Base-by-base conservation (phyloP, 352 stramenopile genomes). In the Globisporangium solare region DNA sequence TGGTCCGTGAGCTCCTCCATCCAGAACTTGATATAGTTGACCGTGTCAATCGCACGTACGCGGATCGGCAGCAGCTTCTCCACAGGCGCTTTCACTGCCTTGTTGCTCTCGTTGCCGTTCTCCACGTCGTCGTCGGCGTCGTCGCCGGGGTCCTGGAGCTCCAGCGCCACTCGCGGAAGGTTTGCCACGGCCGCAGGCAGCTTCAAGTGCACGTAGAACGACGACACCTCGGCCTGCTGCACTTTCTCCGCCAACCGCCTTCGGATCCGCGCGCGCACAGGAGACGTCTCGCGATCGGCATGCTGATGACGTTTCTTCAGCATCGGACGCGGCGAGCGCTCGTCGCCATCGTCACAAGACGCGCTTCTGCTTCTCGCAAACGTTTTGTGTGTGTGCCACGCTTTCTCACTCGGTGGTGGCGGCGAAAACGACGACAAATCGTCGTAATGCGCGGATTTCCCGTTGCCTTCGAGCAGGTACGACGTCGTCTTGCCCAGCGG, bases 21-120 rank as follows among this genome's bases (percentile, higher is more conserved):
- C 73, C 76, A 89, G 51, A 87, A 74, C 51, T 92, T 92, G 47
- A 92, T 88, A 53, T 86, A 89, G 66, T 89, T 92, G 37, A 92
- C 67, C 2, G 79, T 89, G 49, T 90, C 67, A 17, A 77, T 68
- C 13, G 82, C 71, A 24, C 76, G 73, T 1, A 92, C 79, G 22
- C 73, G 73, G 24, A 92, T 79, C 54, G 79, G 76, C 49, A 92
- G 57, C 11, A 88, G 47, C 35, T 47, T 64, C 12, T 48, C 61
- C 13, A 22, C 18, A 6, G 11, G 40, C 58, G 54, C 64, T 8
- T 68, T 58, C 13, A 21, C 48, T 13, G 27, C 27, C 27, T 35
- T 35, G 27, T 35, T 35, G 27, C 10, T 35, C 27, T 35, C 27
- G 5, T 35, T 35, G 7, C 27, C 27, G 5, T 35, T 35, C 27